Evolutionary conservation across 306 rosid genomes (phyloP), one percentile per base, ranked within the genome.

Genomic region (Arachis stenosperma): DNA sequence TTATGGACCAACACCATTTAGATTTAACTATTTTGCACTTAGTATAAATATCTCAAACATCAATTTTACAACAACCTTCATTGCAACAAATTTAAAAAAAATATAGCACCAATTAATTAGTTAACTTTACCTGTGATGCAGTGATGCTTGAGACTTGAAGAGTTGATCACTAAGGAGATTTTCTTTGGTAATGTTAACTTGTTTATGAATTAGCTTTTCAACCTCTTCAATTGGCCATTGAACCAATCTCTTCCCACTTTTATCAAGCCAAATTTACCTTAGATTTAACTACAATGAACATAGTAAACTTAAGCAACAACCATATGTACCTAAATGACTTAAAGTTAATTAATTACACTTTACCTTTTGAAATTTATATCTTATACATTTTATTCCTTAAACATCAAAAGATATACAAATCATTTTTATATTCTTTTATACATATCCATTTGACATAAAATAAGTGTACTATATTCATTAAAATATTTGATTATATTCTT

Each of bases 191-290:
- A 85, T 74, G 15, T 62, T 72, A 15, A 83, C 70, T 52, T 78
- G 55, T 6, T 75, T 59, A 33, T 53, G 48, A 41, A 83, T 84
- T 57, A 87, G 78, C 76, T 85, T 54, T 55, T 83, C 79, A 9
- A 87, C 62, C 70, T 85, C 90, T 72, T 81, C 81, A 50, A 85
- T 75, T 33, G 96, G 96, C 90, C 92, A 87, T 22, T 79, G 90
- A n/a, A 87, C 57, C 77, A 90, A 81, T 75, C 57, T 73, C 71
- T 66, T 73, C 50, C 90, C 87, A 61, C 74, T 82, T 75, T 69
- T 72, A 66, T 78, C 79, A 15, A 87, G 91, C 85, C 78, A 71
- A 69, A 88, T 51, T 53, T 80, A 76, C 71, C 92, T 86, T 37
- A 87, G 90, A 82, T 86, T 61, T 0, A 86, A 12, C 96, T 86